A percentile compares a stretch with the other conserved stretches of the same genome.
Conservation (phyloP, 176 grass and related monocot genomes). For the Tillandsia leiboldiana region DNA sequence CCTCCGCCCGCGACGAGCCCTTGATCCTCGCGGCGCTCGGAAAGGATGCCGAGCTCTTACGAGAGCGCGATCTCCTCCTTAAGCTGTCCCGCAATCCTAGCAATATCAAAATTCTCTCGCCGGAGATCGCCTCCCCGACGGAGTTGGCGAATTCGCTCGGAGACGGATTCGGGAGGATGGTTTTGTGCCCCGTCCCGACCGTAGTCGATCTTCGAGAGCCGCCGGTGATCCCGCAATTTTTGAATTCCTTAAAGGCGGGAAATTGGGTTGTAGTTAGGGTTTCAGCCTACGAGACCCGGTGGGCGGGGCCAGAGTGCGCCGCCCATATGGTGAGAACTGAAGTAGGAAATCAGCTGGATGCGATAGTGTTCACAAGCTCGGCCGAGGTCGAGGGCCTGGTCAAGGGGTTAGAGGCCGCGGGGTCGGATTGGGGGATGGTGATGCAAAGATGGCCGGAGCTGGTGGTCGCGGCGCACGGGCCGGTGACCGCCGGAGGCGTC, state of each 20-base stretch:
- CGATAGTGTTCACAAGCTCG: constrained; percentile 77
- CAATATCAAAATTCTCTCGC: constrained; percentile 36
- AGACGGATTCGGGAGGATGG: constrained; percentile 29
- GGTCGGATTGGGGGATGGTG: constrained; percentile 59
- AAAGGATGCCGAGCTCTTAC: constrained; percentile 53
- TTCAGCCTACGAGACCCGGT: constrained; percentile 53
- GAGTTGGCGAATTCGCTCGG: constrained; percentile 53
- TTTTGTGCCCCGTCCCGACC: constrained; percentile 60
- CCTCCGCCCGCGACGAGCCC: constrained; percentile 11
- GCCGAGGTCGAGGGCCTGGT: constrained; percentile 77
- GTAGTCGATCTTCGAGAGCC: constrained; percentile 59
- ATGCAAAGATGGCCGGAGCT: constrained; percentile 41
- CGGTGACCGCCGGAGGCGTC: constrained; percentile 59
- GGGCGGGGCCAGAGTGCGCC: constrained; percentile 48
- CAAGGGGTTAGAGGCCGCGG: constrained; percentile 53
- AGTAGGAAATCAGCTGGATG: constrained; percentile 45
- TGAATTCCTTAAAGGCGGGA: constrained; percentile 39
- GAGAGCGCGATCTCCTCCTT: constrained; percentile 32
- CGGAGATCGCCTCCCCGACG: constrained; percentile 40
- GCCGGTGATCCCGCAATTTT: constrained; percentile 44
- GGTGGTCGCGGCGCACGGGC: constrained; percentile 66
- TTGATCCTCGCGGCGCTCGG: constrained; percentile 63
- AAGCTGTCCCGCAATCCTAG: constrained; percentile 30
- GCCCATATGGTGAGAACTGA: constrained; percentile 25
- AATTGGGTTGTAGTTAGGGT: constrained; percentile 40